These are phyloP conservation scores for Mycena rebaudengoi DNA, from an alignment of 768 basidiomycete genomes.

Conservation along the genomic window DNA sequence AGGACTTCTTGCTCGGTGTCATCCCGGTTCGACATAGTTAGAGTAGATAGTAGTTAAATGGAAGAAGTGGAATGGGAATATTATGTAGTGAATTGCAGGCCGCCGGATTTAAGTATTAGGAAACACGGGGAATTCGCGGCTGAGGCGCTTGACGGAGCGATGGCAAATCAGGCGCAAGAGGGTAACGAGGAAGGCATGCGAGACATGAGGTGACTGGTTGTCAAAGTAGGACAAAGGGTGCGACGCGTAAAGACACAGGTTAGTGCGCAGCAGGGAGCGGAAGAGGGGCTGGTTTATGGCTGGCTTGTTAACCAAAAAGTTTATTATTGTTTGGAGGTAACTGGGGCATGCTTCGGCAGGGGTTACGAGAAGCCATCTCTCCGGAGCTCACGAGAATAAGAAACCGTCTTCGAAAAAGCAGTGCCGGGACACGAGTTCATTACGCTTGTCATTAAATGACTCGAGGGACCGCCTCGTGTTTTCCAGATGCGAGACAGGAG, in stretches of 20 bases:
- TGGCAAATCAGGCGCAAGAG: conserved; percentile 52
- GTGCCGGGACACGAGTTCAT: conserved; percentile 28
- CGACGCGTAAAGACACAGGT: conserved; percentile 41
- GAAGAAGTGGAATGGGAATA: conserved; percentile 60
- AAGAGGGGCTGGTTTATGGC: conserved; percentile 33
- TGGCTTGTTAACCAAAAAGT: conserved; percentile 44
- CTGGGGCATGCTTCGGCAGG: conserved; percentile 20
- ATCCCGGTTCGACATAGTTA: conserved; percentile 73
- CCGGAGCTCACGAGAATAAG: conserved; percentile 27
- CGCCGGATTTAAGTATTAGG: conserved; percentile 55
- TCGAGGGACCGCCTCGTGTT: conserved; percentile 25
- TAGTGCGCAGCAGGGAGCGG: conserved; percentile 31
- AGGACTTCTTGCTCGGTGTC: conserved; percentile 79
- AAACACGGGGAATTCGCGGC: conserved; percentile 41
- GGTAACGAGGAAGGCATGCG: conserved; percentile 59
- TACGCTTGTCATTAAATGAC: conserved; percentile 30
- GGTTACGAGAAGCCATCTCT: conserved; percentile 16
- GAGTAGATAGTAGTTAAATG: conserved; percentile 40
- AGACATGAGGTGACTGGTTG: conserved; percentile 60
- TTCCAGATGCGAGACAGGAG: conserved; percentile 16
- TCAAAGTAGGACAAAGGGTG: conserved; percentile 42
- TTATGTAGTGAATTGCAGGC: conserved; percentile 58
- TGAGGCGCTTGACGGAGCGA: conserved; percentile 43
- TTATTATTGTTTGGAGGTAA: conserved; percentile 46
- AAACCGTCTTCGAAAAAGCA: conserved; percentile 15